These are phyloP conservation scores for Aureobasidium sp. DNA, from an alignment of 2,329 filamentous ascomycete genomes.

Conservation along the genomic window DNA sequence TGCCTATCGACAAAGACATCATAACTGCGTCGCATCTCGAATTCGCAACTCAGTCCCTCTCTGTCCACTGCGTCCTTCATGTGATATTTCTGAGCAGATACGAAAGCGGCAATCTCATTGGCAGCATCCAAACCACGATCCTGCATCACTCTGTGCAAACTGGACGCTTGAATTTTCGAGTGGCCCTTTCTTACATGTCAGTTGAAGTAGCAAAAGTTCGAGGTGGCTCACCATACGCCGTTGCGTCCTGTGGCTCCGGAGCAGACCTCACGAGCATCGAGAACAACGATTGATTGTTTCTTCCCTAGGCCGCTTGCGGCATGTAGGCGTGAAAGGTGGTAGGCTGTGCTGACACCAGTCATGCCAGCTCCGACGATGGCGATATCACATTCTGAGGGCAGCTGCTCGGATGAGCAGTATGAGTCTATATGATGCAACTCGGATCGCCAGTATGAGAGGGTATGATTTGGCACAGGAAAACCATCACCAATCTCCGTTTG, in stretches of 20 bases:
- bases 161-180: constrained; percentile 32
- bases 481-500: background rate
- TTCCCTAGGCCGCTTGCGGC: constrained; percentile 16
- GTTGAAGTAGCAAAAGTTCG: background rate
- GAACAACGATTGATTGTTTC: constrained; percentile 28
- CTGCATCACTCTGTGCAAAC: constrained; percentile 21
- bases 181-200: constrained; percentile 21
- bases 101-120: constrained; percentile 27
- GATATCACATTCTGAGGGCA: constrained; percentile 28
- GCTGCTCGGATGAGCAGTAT: constrained; percentile 21
- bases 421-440: constrained; percentile 33
- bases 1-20: constrained; percentile 25
- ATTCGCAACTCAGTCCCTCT: constrained; percentile 40
- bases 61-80: constrained; percentile 34
- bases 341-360: constrained; percentile 32
- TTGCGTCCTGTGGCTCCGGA: constrained; percentile 37
- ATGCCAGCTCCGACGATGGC: constrained; percentile 36
- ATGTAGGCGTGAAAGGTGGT: constrained; percentile 27
- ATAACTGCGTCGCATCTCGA: constrained; percentile 34
- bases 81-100: constrained; percentile 24
- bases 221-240: constrained; percentile 16
- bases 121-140: constrained; percentile 26
- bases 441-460: constrained; percentile 37
- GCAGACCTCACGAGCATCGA: constrained; percentile 35
- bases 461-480: constrained; percentile 28